Evolutionary conservation across 2,329 filamentous ascomycete species (phyloP).

Genomic region (Raffaelea arxii): DNA sequence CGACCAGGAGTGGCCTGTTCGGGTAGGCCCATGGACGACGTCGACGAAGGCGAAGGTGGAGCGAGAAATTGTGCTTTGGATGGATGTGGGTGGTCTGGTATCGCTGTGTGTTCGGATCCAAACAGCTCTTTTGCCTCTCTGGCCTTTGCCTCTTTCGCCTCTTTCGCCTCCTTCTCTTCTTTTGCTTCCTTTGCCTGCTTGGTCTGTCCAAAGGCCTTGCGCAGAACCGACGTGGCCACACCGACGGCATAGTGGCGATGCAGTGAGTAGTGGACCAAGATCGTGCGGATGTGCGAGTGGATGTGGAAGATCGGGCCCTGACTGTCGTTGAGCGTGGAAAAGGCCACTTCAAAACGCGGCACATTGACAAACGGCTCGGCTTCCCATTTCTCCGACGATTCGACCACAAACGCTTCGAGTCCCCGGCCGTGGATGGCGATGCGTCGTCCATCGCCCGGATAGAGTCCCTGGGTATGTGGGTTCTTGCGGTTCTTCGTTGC

Average conservation of each 20-base stretch:
- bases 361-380: constrained; percentile 77
- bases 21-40: not conserved
- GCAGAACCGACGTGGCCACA: constrained; percentile 67
- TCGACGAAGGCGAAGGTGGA: not conserved
- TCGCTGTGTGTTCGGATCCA: not conserved
- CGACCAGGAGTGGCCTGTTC: constrained; percentile 13
- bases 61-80: not conserved
- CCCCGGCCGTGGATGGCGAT: constrained; percentile 73
- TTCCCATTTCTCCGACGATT: constrained; percentile 76
- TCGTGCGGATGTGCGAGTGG: constrained; percentile 67
- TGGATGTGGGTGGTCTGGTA: not conserved
- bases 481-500: constrained; percentile 43
- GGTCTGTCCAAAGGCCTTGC: constrained; percentile 55
- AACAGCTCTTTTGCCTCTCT: not conserved
- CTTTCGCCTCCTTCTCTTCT: not conserved
- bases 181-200: constrained; percentile 25
- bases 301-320: constrained; percentile 84
- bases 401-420: constrained; percentile 83
- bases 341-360: constrained; percentile 76
- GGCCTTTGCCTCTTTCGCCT: not conserved
- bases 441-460: constrained; percentile 70
- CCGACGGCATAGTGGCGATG: constrained; percentile 88
- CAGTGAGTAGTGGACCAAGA: constrained; percentile 82
- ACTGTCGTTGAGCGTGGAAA: constrained; percentile 76
- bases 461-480: no score